Evolutionary conservation across 2,329 filamentous ascomycete genomes (phyloP), one percentile per base, ranked within the genome.

Genomic region (Metarhizium album): DNA sequence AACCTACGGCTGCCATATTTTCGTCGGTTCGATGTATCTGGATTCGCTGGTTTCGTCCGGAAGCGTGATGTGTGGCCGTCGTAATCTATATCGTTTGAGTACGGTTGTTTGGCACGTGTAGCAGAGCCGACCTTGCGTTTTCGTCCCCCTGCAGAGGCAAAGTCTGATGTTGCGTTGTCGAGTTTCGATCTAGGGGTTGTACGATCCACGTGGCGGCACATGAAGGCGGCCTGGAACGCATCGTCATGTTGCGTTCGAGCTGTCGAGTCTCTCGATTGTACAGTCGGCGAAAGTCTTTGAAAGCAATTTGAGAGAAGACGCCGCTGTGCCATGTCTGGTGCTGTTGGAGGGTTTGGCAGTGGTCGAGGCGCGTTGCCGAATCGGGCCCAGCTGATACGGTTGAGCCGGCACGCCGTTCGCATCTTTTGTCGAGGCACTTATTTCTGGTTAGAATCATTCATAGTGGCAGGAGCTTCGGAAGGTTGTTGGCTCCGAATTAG

Each of bases 341-440:
- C 20, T 9, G n/a, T 20, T 37, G 37, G 29, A 24, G 46, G 8
- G 42, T 20, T 29, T 14, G 47, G 31, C 13, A 42, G 37, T 22
- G 27, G 38, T 45, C 47, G 42, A 13, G 53, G 46, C 27, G 54
- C 53, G 51, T 51, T 46, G 49, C 57, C 50, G 49, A 59, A 55
- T 58, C 60, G 60, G 50, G 53, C 46, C 52, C 54, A 55, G 53
- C 53, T 57, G 52, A 57, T 54, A 50, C 60, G 60, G 51, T 53
- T 57, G 47, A 58, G 54, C 37, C 54, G 54, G 40, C 54, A 54
- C 51, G 57, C 60, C 53, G 53, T 52, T 53, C 53, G 53, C 59
- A 63, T 61, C 52, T 56, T 43, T 29, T 9, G 47, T 13, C 9
- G 16, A 13, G 33, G 31, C 16, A 38, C 7, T 46, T 22, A 6